Evolutionary conservation across 2,329 filamentous ascomycete species (phyloP).

Genomic region (Aspergillus luchuensis): DNA sequence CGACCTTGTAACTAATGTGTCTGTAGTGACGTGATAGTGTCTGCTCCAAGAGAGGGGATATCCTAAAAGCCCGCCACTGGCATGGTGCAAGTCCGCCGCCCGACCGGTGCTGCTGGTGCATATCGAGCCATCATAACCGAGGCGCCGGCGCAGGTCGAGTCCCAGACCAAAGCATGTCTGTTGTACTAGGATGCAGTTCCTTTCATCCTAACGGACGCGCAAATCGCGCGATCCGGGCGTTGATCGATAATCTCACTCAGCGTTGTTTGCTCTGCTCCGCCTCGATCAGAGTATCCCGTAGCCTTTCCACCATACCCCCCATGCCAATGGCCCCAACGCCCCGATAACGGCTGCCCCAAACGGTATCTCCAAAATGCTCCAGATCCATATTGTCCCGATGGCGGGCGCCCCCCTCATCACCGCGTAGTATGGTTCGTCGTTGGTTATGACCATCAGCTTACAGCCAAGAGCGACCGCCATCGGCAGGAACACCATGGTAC

Average conservation of each 20-base stretch:
- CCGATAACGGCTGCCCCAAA: slow-evolving; percentile 65
- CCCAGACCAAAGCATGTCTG: neutral
- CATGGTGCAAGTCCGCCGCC: neutral
- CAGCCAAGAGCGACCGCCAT: slow-evolving; percentile 57
- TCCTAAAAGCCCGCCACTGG: neutral
- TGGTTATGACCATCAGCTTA: slow-evolving; percentile 80
- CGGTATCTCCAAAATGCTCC: slow-evolving; percentile 85
- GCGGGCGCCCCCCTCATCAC: slow-evolving; percentile 93
- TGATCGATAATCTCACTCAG: neutral
- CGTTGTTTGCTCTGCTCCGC: too few species aligned
- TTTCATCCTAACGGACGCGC: slow-evolving; percentile 2
- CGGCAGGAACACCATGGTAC: slow-evolving; percentile 31
- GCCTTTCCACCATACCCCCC: slow-evolving; percentile 56
- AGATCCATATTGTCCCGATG: slow-evolving; percentile 87
- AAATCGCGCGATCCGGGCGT: neutral
- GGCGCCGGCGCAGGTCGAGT: neutral
- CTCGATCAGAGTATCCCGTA: slow-evolving; percentile 46
- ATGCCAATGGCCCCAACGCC: slow-evolving; percentile 53
- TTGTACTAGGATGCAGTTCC: neutral
- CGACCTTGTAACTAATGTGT: neutral
- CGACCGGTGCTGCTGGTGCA: neutral
- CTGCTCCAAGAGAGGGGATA: too few species aligned
- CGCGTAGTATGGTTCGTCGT: slow-evolving; percentile 76
- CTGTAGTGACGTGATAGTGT: neutral
- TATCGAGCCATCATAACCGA: neutral